Conservation (phyloP, 2,329 filamentous ascomycete genomes). For the Drechmeria coniospora region DNA sequence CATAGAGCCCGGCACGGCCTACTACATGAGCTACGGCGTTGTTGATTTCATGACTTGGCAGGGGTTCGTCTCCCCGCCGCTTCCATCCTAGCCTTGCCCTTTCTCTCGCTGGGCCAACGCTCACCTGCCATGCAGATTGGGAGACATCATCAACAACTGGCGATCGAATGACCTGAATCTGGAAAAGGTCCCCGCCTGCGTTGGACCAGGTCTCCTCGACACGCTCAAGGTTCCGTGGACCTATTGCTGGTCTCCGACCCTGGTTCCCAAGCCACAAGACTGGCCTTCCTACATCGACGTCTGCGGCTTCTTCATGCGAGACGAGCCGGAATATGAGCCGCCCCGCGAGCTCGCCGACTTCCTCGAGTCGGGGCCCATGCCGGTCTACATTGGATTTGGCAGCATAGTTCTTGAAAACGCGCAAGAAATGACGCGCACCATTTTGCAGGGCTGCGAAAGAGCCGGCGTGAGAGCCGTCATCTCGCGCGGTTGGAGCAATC, state of each 20-base stretch:
- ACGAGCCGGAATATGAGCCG: slow-evolving; percentile 36
- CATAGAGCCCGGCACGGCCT: slow-evolving; percentile 25
- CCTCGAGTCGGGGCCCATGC: slow-evolving; percentile 38
- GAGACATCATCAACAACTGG: slow-evolving; percentile 58
- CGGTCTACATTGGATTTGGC: slow-evolving; percentile 52
- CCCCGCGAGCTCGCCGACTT: slow-evolving; percentile 37
- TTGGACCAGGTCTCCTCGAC: slow-evolving; percentile 48
- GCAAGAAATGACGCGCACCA: slow-evolving; percentile 37
- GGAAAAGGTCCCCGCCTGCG: slow-evolving; percentile 49
- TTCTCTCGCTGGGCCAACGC: slow-evolving; percentile 36
- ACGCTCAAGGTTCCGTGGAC: slow-evolving; percentile 50
- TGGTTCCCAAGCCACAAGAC: slow-evolving; percentile 50
- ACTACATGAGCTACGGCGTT: not conserved
- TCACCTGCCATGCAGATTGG: slow-evolving; percentile 23
- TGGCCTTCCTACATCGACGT: slow-evolving; percentile 45
- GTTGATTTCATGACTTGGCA: not conserved
- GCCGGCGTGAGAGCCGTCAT: slow-evolving; percentile 45
- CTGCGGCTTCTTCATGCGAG: slow-evolving; percentile 45
- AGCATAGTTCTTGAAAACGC: slow-evolving; percentile 52
- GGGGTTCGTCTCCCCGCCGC: too few species aligned
- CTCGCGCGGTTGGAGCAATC: slow-evolving; percentile 48
- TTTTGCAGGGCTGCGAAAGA: slow-evolving; percentile 41
- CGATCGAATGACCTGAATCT: slow-evolving; percentile 44
- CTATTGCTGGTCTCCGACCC: slow-evolving; percentile 54
- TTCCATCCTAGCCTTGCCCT: slow-evolving; percentile 48